phyloP scores from a whole-genome alignment of 176 grass and related monocot species.

The Musa troglodytarum region DNA sequence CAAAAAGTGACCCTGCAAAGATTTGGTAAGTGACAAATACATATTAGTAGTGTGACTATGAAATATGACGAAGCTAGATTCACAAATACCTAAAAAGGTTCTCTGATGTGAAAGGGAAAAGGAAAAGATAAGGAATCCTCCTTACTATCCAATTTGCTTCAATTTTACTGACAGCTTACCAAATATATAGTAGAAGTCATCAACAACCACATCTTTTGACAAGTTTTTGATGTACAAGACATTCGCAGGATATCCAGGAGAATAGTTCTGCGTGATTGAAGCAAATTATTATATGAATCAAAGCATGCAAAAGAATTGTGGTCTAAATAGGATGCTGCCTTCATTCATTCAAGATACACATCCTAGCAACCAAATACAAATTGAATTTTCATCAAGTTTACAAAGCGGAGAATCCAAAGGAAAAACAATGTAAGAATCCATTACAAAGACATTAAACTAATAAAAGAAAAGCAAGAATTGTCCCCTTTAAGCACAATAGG shows the following conservation, averaged over 20 bases:
- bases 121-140: background rate
- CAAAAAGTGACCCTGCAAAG: conserved; percentile 69
- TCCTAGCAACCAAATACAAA: background rate
- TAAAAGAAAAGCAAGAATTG: background rate
- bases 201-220: conserved; percentile 72
- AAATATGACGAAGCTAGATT: conserved; percentile 13
- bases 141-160: background rate
- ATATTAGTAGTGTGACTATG: conserved; percentile 7
- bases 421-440: background rate
- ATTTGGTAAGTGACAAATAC: background rate
- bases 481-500: background rate
- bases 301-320: background rate
- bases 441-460: background rate
- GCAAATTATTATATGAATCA: background rate
- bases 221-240: conserved; percentile 97
- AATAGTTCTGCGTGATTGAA: conserved; percentile 55
- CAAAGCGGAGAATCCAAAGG: no score
- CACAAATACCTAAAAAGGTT: background rate
- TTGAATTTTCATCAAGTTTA: no score
- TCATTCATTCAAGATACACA: background rate
- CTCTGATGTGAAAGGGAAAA: background rate
- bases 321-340: background rate
- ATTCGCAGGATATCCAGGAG: conserved; percentile 62
- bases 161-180: conserved; percentile 32
- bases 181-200: conserved; percentile 90